Base-by-base conservation (phyloP, 192 early-diverging fungal species). In the Linnemannia schmuckeri region DNA sequence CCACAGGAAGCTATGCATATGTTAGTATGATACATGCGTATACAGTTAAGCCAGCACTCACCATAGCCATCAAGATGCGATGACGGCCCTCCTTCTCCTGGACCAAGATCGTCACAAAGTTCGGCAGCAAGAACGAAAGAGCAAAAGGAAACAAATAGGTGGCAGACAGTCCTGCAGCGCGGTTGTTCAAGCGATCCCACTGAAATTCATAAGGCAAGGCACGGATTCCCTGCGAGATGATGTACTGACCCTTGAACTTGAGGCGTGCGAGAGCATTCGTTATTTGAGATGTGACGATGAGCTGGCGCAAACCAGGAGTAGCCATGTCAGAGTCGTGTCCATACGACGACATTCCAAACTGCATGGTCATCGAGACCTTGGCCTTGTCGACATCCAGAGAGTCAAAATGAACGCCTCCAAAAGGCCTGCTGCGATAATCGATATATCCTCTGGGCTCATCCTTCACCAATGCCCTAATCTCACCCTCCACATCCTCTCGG, bases 41-140 rank as follows among this genome's bases (percentile, higher is more conserved):
- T 6, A 70, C 38, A 40, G 6, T 20, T 22, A 70, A 40, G 35
- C 5, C 18, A 70, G 40, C 12, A 49, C 27, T 57, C 55, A 72
- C 77, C 77, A 78, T 78, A 6, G 77, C 38, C 77, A 78, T 78
- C 77, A 78, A 70, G 22, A 68, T 68, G 7, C 69, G 66, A 55
- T 78, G 69, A 8, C 69, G 41, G 18, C 69, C 77, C 13, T 78
- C 77, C 20, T 78, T 78, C 77, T 78, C 77, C 15, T 71, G 77
- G 0, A 78, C 69, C 30, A 78, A 10, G 77, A 78, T 70, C 18
- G 77, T 44, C 30, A 72, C 77, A 78, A 78, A 78, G 12, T 24
- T 41, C 18, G 77, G 77, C 20, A 78, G 12, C 46, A 78, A 42
- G 37, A 78, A 78, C 5, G 77, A 78, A 7, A 78, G 69, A 17